Percentiles rank a stretch among this genome's conserved stretches.
Evolutionary conservation across 2,329 filamentous ascomycete genomes (phyloP).

Genomic region (Sporothrix brunneoviolacea): DNA sequence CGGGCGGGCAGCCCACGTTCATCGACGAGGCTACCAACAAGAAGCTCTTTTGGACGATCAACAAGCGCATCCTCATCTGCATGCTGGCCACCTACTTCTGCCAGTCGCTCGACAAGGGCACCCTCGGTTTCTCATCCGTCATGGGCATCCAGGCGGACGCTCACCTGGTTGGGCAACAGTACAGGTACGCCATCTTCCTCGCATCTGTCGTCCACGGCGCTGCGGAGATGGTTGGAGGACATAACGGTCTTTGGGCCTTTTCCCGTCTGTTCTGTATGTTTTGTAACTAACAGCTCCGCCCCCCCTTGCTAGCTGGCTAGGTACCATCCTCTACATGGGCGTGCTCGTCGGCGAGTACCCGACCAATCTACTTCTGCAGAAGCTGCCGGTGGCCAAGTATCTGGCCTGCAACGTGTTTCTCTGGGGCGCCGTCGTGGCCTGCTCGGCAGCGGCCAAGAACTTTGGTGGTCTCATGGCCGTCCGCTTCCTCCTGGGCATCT

Average conservation of each 20-base stretch:
- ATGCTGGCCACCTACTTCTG: constrained; percentile 72
- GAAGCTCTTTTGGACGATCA: constrained; percentile 58
- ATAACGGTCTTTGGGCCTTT: too few relatives aligned
- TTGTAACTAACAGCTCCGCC: too few relatives aligned
- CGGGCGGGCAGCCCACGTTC: constrained; percentile 50
- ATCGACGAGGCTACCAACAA: too few relatives aligned
- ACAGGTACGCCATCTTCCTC: too few relatives aligned
- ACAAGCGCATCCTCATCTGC: constrained; percentile 58
- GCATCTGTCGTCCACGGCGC: too few relatives aligned
- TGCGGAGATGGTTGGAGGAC: too few relatives aligned
- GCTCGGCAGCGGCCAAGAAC: constrained; percentile 54
- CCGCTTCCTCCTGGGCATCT: too few relatives aligned
- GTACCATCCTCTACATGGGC: constrained; percentile 67
- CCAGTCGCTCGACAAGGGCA: constrained; percentile 63
- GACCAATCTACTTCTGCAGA: constrained; percentile 47
- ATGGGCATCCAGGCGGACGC: constrained; percentile 53
- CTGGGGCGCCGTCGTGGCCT: constrained; percentile 56
- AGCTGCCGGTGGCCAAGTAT: constrained; percentile 62
- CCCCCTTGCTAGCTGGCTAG: constrained; percentile 69
- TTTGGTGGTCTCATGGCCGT: constrained; percentile 55
- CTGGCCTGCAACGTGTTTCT: constrained; percentile 56
- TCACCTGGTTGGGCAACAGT: constrained; percentile 44
- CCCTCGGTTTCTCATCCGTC: constrained; percentile 57
- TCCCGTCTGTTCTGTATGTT: too few relatives aligned
- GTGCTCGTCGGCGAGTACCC: constrained; percentile 67